Evolutionary conservation across 2,329 filamentous ascomycete species (phyloP).

Genomic region (Aphanocladium album): DNA sequence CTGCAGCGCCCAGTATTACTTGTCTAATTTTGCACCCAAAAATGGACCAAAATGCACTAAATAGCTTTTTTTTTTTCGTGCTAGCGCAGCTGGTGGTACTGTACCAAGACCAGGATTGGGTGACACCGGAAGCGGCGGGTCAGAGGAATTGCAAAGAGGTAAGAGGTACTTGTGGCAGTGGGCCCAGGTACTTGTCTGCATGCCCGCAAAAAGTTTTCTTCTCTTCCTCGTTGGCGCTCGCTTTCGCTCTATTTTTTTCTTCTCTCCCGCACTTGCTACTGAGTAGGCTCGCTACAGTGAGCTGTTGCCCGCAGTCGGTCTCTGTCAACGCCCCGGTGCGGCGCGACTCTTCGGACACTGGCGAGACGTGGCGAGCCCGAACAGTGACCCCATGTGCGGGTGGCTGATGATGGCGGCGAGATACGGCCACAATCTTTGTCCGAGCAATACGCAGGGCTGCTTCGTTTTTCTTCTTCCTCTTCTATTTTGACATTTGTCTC

Average conservation of each 20-base stretch:
- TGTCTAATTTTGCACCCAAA: too few species aligned
- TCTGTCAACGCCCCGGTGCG: constrained; percentile 1
- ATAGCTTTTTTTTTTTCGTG: too few species aligned
- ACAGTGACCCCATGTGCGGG: too few species aligned
- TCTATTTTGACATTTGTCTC: too few species aligned
- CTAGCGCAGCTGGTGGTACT: neutral
- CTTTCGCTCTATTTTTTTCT: too few species aligned
- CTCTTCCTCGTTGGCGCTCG: neutral
- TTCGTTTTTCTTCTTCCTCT: too few species aligned
- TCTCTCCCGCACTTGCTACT: neutral
- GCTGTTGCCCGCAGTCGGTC: constrained; percentile 7
- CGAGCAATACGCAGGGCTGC: too few species aligned
- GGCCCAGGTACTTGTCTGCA: constrained; percentile 3
- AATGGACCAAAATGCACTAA: too few species aligned
- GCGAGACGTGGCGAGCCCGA: neutral
- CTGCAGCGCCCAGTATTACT: too few species aligned
- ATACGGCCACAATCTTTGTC: neutral
- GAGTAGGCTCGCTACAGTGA: too few species aligned
- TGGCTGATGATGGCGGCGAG: neutral
- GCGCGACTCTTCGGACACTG: neutral
- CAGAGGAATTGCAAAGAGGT: neutral
- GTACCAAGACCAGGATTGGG: neutral
- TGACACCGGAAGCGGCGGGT: constrained; percentile 9
- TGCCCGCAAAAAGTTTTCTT: neutral
- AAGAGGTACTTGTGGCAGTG: constrained; percentile 2